Conservation (phyloP, 2,329 filamentous ascomycete genomes). For the Diaporthe velutina region DNA sequence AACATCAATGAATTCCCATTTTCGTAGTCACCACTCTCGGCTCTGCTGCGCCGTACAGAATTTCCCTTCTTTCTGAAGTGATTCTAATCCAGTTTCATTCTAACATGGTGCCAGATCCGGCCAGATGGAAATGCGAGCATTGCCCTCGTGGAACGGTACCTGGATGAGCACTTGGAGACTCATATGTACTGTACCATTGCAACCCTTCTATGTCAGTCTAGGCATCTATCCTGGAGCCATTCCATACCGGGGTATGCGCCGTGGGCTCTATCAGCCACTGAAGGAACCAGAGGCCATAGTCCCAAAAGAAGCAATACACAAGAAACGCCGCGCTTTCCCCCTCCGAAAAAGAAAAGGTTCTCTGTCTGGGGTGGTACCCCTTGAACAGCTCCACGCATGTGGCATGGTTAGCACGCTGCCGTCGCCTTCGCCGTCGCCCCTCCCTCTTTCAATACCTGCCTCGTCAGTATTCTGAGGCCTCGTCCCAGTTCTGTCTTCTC, state of each 20-base stretch:
- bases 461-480: conserved; percentile 34
- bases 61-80: not conserved
- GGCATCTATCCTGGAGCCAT: conserved; percentile 32
- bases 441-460: not conserved
- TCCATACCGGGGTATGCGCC: conserved; percentile 12
- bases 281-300: not conserved
- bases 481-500: conserved; percentile 35
- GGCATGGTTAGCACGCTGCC: not conserved
- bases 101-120: not conserved
- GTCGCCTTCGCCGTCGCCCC: not conserved
- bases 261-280: not conserved
- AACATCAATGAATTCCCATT: not conserved
- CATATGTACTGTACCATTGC: conserved; percentile 24
- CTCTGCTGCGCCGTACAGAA: not conserved
- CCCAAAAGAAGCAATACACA: not conserved
- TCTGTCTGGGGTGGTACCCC: not conserved
- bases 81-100: not conserved
- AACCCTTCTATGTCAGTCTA: conserved; percentile 36
- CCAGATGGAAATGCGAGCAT: not conserved
- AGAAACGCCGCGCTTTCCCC: conserved; percentile 37
- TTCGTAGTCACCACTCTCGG: not conserved
- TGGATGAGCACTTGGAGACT: not conserved
- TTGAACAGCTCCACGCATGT: not conserved
- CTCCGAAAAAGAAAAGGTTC: conserved; percentile 29
- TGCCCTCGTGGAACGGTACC: not conserved